A percentile compares a stretch with the other conserved stretches of the same genome.
Evolutionary conservation across 805 yeast genomes (phyloP).

Genomic region (Kluyveromyces wickerhamii): DNA sequence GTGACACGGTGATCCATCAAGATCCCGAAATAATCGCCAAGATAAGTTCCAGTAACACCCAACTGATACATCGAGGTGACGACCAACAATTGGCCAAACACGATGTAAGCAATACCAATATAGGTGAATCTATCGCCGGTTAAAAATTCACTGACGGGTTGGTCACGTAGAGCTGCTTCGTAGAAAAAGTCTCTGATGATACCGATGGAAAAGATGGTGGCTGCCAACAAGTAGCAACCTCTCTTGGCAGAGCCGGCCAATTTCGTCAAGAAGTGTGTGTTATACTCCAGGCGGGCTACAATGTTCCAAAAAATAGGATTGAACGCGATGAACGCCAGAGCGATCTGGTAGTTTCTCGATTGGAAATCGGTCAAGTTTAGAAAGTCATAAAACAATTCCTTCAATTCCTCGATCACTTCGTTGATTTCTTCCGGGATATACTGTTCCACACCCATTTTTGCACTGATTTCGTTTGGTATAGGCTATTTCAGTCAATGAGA

Average conservation of each 20-base stretch:
- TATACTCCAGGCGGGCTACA: constrained; percentile 82
- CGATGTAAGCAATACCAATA: constrained; percentile 51
- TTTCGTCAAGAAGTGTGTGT: constrained; percentile 67
- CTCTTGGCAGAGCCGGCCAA: constrained; percentile 54
- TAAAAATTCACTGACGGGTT: constrained; percentile 56
- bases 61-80: constrained; percentile 80
- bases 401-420: neutral
- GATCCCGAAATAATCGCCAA: constrained; percentile 96
- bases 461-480: too few species aligned
- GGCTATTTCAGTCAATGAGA: too few species aligned
- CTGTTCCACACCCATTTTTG: neutral
- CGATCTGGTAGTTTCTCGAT: constrained; percentile 28
- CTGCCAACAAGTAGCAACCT: constrained; percentile 83
- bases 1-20: constrained; percentile 86
- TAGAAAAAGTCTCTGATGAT: constrained; percentile 69
- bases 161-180: constrained; percentile 62
- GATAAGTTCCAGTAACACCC: constrained; percentile 92
- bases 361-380: constrained; percentile 13
- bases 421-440: neutral
- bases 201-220: constrained; percentile 79
- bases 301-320: constrained; percentile 96
- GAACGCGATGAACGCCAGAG: constrained; percentile 67
- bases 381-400: neutral
- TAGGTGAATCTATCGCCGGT: constrained; percentile 34
- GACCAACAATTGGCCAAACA: constrained; percentile 72